Evolutionary conservation across 75 land plant genomes (phyloP).

Genomic region (Picea glauca): DNA sequence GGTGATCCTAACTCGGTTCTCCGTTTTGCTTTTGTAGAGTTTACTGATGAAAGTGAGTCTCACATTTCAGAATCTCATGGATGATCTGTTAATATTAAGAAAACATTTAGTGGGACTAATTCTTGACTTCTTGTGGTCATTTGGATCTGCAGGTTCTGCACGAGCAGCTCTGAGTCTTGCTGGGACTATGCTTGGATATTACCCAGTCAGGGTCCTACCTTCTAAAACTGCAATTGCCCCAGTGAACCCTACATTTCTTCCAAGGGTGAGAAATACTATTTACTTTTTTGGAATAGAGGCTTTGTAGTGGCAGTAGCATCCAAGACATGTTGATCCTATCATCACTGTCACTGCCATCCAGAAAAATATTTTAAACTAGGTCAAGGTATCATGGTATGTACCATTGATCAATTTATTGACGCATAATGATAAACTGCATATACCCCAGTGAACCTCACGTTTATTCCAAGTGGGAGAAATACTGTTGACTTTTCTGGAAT

Average conservation of each 20-base stretch:
- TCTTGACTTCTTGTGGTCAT: not conserved
- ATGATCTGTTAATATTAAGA: not conserved
- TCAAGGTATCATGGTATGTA: no score
- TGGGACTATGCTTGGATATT: conserved; percentile 76
- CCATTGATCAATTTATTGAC: no score
- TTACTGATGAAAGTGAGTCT: conserved; percentile 83
- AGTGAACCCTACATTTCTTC: conserved; percentile 89
- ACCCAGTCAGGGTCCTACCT: conserved; percentile 81
- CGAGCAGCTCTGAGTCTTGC: conserved; percentile 64
- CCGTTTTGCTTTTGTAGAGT: conserved; percentile 96
- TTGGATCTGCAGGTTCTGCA: conserved; percentile 23
- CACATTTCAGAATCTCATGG: not conserved
- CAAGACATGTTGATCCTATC: no score
- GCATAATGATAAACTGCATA: no score
- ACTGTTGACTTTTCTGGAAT: no score
- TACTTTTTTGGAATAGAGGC: conserved; percentile 36
- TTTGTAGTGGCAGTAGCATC: conserved; percentile 19
- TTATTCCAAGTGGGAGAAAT: no score
- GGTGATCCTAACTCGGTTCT: conserved; percentile 98
- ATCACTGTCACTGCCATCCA: no score
- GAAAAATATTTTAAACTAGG: no score
- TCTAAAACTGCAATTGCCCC: conserved; percentile 90
- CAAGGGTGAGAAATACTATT: conserved; percentile 53
- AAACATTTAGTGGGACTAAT: no score
- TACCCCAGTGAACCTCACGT: no score